These are phyloP conservation scores for Sphenostylis stenocarpa DNA, from an alignment of 306 rosid species.

Conservation along the genomic window DNA sequence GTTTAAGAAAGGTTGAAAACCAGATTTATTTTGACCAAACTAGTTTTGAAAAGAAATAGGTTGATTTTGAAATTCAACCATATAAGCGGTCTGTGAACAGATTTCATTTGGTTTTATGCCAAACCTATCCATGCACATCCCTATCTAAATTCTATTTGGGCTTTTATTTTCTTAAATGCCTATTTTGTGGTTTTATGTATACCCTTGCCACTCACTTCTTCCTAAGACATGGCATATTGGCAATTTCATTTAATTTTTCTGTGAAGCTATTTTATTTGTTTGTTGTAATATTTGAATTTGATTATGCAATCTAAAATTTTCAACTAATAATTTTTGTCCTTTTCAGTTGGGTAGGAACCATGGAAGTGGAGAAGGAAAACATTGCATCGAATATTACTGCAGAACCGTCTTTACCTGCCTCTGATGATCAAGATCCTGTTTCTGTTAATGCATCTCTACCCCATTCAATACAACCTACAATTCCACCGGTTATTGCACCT, in stretches of 20 bases:
- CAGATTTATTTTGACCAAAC: background rate
- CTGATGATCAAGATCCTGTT: constrained; percentile 42
- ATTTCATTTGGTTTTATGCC: background rate
- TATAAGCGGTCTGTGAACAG: background rate
- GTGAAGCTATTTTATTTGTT: background rate
- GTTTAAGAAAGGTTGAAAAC: background rate
- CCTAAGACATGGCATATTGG: background rate
- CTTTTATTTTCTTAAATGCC: background rate
- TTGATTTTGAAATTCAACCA: background rate
- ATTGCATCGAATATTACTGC: constrained; percentile 38
- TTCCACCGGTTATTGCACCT: constrained; percentile 42
- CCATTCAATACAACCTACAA: constrained; percentile 41
- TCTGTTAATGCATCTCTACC: constrained; percentile 31
- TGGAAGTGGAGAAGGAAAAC: constrained; percentile 42
- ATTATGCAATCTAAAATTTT: background rate
- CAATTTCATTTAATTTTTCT: background rate
- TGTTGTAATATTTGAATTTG: background rate
- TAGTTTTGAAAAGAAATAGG: background rate
- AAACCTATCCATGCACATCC: background rate
- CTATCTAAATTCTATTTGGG: no score
- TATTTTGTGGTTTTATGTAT: background rate
- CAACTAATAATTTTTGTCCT: background rate
- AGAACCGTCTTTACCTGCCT: constrained; percentile 49
- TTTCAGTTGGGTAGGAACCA: constrained; percentile 14
- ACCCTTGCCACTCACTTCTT: background rate